phyloP scores from a whole-genome alignment of 345 rosid species.

The Eucalyptus camaldulensis region DNA sequence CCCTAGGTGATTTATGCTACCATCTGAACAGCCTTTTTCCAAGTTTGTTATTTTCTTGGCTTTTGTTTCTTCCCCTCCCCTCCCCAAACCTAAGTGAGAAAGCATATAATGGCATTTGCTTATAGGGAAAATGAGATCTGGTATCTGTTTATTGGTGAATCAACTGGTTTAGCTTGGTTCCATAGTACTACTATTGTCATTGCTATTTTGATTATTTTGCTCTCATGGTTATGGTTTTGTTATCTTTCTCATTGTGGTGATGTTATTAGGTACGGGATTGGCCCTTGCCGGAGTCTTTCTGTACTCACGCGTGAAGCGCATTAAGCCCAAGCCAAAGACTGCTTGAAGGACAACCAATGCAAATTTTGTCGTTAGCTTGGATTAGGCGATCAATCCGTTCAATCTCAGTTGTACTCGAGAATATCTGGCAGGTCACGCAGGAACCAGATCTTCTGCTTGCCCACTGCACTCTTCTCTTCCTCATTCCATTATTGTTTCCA shows the following conservation, averaged over 20 bases:
- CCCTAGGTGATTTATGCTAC: slow-evolving; percentile 15
- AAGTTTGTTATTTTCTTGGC: background rate
- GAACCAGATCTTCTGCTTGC: background rate
- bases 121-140: background rate
- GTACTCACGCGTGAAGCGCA: slow-evolving; percentile 36
- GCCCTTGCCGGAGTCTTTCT: slow-evolving; percentile 46
- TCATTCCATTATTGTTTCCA: background rate
- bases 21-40: background rate
- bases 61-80: background rate
- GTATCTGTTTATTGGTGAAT: background rate
- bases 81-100: background rate
- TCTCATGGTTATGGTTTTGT: background rate
- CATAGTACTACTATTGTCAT: background rate
- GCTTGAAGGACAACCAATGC: slow-evolving; percentile 1
- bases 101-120: background rate
- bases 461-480: background rate
- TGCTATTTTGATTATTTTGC: background rate
- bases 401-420: background rate
- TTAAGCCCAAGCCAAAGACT: slow-evolving; percentile 30
- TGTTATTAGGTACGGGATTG: slow-evolving; percentile 21
- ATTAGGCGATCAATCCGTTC: background rate
- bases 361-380: background rate
- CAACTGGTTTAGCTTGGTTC: background rate
- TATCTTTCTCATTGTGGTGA: background rate
- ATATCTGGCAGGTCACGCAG: background rate